Evolutionary conservation across 371 early-diverging fungal species (phyloP), one percentile per base, ranked within the genome.

Genomic region (Mortierella sp.): DNA sequence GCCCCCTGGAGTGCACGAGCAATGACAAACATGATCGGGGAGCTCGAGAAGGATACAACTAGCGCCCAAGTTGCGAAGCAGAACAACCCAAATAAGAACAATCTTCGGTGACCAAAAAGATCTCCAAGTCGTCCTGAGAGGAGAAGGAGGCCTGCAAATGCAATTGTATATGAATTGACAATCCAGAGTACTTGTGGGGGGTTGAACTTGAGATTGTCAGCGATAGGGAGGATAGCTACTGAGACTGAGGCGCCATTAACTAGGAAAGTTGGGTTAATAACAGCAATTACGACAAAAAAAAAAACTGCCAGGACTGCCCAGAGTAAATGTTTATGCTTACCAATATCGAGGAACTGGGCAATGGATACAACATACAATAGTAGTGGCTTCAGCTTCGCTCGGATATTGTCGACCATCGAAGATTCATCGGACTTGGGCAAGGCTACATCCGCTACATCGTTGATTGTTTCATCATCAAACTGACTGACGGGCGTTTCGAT

Each of bases 121-220:
- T 68, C 71, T 2, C 77, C 72, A 26, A 72, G 68, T 8, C 69
- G 72, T 29, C 72, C 72, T 0, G 58, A 65, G 45, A 77, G n/a
- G 26, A 72, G 69, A 23, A 72, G 59, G 45, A 77, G 68, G 3
- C 76, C 78, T 0, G 72, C 78, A 68, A 77, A 77, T 29, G 78
- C 58, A 45, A 72, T 72, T 2, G 77, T 77, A 37, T 77, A 77
- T 3, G 77, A 64, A 22, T 71, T 71, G 22, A 77, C 17, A 56
- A 77, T 77, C 77, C 72, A 77, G 10, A 49, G 63, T 26, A 68
- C 26, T 34, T 66, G 55, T n/a, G 72, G 19, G 0, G 64, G 32
- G 3, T 53, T 8, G 55, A 77, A 77, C 0, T 72, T 22, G 47
- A 77, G 77, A 22, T 72, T 63, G 8, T 67, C 54, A 2, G 78